Base-by-base conservation (phyloP, 116 monocot species). In the Papilionanthe hybrid region DNA sequence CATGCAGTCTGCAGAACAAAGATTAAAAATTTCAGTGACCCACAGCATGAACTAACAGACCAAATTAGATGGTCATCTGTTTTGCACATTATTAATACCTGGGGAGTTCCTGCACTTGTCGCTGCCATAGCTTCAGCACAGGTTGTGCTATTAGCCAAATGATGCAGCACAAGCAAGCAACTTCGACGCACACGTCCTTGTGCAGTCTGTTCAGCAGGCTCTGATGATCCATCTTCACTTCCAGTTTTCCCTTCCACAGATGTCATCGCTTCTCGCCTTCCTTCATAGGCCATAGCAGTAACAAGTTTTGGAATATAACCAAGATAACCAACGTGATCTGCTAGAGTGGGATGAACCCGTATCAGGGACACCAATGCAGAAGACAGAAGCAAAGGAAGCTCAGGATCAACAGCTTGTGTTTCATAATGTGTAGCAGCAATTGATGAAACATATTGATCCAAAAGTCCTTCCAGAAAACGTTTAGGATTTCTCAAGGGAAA, bases 61-160 rank as follows among this genome's bases (percentile, higher is more conserved):
- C 42, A 75, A 1, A 25, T 65, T 20, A 22, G 3, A 60, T n/a
- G 7, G 29, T n/a, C 72, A 25, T 22, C 6, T 76, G n/a, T 19
- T 44, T 9, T 44, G 44, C 29, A n/a, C 20, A 73, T 43, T 13
- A 55, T 57, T 23, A 57, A 83, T 88, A 96, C 98, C 98, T 98
- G 98, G 75, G 94, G 94, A 79, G 88, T 88, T 63, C 98, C 98
- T 42, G 75, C 87, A 87, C 98, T 94, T 82, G 98, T 95, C 50
- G 98, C 91, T 65, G 98, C 98, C 98, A 99, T 99, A 88, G 98
- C 94, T 84, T 99, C 98, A 18, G 98, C 98, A 88, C 98, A 94
- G 78, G 87, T 93, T 79, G 94, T 99, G 83, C 98, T 99, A 80
- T 95, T 94, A 32, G 98, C 95, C 80, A 99, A 84, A 78, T 99